Percentiles rank a stretch among this genome's conserved stretches.
phyloP scores from a whole-genome alignment of 257 asterid genomes.

The Scutellaria barbata region DNA sequence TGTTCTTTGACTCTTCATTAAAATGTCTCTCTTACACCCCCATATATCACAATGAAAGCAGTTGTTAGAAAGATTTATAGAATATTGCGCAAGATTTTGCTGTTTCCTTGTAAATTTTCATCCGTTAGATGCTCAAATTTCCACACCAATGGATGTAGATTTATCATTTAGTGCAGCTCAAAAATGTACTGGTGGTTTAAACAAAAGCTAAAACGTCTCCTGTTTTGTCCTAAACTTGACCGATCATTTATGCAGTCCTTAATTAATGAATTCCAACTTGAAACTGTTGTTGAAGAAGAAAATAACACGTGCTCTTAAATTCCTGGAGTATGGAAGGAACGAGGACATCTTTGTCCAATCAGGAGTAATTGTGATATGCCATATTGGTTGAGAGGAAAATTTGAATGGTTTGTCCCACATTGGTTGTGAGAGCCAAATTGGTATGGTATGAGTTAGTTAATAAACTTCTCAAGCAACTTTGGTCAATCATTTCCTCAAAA shows the following conservation, averaged over 20 bases:
- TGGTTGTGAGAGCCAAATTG: neutral
- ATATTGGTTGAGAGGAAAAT: neutral
- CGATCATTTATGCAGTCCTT: neutral
- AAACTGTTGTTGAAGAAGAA: constrained; percentile 18
- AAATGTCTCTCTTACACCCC: constrained; percentile 18
- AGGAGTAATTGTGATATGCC: neutral
- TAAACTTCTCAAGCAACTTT: neutral
- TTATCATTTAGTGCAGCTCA: constrained; percentile 5
- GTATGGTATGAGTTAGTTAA: neutral
- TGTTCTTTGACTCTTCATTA: constrained; percentile 62
- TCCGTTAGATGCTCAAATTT: constrained; percentile 11
- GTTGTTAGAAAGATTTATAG: neutral
- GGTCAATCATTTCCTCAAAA: neutral
- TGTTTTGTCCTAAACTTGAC: neutral
- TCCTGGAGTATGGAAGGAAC: neutral
- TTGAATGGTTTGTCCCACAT: neutral
- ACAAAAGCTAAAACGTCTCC: neutral
- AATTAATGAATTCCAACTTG: constrained; percentile 7
- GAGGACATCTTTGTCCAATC: neutral
- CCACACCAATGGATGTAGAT: neutral
- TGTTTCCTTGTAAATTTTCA: neutral
- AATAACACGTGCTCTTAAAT: constrained; percentile 5
- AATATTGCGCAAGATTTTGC: neutral
- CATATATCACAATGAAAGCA: constrained; percentile 23
- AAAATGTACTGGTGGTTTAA: neutral